A percentile compares a stretch with the other conserved stretches of the same genome.
These are phyloP conservation scores for Amesomyces nigricolor DNA, from an alignment of 2,329 filamentous ascomycete genomes.

Conservation along the genomic window DNA sequence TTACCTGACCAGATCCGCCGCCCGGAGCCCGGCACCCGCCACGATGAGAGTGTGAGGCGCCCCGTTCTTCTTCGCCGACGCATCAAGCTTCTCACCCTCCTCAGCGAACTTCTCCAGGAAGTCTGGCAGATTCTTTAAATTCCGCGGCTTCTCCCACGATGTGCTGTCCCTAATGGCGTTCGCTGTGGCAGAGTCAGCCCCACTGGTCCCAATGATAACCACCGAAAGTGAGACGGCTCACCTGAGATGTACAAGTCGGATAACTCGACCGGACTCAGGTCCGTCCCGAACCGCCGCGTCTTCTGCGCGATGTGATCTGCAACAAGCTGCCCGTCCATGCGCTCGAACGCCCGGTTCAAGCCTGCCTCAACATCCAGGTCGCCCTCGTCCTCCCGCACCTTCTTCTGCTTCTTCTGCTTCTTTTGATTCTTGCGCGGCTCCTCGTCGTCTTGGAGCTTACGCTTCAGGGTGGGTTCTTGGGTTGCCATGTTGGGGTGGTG, in stretches of 20 bases:
- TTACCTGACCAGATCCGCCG: conserved; percentile 75
- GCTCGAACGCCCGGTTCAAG: conserved; percentile 72
- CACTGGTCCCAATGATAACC: too few species aligned
- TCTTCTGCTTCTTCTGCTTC: conserved; percentile 59
- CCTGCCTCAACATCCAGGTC: conserved; percentile 63
- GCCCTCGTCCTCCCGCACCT: conserved; percentile 49
- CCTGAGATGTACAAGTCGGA: conserved; percentile 76
- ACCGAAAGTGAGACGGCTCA: conserved; percentile 35
- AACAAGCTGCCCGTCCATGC: conserved; percentile 76
- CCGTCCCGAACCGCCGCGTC: conserved; percentile 69
- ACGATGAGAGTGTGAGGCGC: conserved; percentile 83
- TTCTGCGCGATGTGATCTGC: conserved; percentile 82
- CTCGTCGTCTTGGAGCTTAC: conserved; percentile 47
- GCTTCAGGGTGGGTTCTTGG: conserved; percentile 40
- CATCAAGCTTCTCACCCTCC: conserved; percentile 51
- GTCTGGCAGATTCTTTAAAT: conserved; percentile 64
- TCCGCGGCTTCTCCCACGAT: conserved; percentile 61
- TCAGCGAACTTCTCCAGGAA: conserved; percentile 67
- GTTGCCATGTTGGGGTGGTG: conserved; percentile 5
- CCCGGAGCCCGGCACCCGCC: conserved; percentile 76
- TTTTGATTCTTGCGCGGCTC: conserved; percentile 33
- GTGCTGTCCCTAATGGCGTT: conserved; percentile 75
- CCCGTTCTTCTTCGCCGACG: conserved; percentile 62
- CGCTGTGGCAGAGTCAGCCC: conserved; percentile 40
- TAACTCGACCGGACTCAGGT: conserved; percentile 77